These are phyloP conservation scores for Bromus sterilis DNA, from an alignment of 176 grass and related monocot genomes.

Conservation along the genomic window DNA sequence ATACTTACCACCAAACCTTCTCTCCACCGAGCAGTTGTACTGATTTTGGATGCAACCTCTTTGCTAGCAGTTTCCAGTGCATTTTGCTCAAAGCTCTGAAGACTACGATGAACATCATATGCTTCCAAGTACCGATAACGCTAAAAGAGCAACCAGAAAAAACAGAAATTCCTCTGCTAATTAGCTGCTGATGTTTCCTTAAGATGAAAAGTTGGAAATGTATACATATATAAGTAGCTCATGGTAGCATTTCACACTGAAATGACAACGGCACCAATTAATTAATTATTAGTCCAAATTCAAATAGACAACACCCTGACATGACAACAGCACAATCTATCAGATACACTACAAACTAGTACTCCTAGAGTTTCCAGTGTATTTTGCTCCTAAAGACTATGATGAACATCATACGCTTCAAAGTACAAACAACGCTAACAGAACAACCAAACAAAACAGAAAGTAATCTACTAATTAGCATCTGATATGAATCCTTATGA, in stretches of 20 bases:
- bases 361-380: constrained; percentile 40
- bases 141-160: constrained; percentile 39
- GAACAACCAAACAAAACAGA: constrained; percentile 16
- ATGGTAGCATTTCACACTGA: background rate
- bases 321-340: no score
- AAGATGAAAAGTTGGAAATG: background rate
- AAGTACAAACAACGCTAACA: constrained; percentile 61
- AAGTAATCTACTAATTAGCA: background rate
- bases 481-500: background rate
- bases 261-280: no score
- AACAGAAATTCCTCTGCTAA: background rate
- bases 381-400: constrained; percentile 53
- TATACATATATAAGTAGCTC: background rate
- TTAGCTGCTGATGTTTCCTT: constrained; percentile 2
- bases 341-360: no score
- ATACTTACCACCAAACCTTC: constrained; percentile 82
- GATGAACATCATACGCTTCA: constrained; percentile 84
- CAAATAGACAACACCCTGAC: no score
- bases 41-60: constrained; percentile 57
- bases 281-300: no score
- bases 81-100: constrained; percentile 62
- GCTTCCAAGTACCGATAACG: constrained; percentile 74
- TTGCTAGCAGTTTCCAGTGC: constrained; percentile 38
- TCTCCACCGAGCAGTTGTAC: constrained; percentile 58
- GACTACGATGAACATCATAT: constrained; percentile 60